Evolutionary conservation across 352 stramenopile species (phyloP).

Genomic region (Globisporangium cederbergense): DNA sequence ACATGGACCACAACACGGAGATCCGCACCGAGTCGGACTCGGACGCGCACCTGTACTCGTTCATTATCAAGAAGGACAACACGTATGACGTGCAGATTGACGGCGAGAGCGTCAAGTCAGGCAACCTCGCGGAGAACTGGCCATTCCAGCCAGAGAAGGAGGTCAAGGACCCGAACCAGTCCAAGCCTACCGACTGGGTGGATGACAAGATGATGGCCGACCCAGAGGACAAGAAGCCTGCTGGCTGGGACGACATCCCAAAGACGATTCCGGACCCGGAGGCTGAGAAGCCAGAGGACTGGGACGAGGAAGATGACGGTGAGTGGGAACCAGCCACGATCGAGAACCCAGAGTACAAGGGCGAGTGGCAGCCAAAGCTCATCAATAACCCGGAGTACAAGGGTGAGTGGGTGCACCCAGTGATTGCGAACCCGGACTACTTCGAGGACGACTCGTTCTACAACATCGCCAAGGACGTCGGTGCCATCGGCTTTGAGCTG

Average conservation of each 20-base stretch:
- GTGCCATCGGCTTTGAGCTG: slow-evolving; percentile 98
- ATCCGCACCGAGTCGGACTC: slow-evolving; percentile 75
- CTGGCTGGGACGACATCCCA: slow-evolving; percentile 95
- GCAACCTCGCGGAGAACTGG: slow-evolving; percentile 93
- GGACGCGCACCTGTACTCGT: slow-evolving; percentile 97
- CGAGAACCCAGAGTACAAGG: slow-evolving; percentile 98
- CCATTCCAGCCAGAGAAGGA: slow-evolving; percentile 94
- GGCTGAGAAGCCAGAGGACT: slow-evolving; percentile 96
- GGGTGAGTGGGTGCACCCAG: slow-evolving; percentile 95
- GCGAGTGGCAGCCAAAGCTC: slow-evolving; percentile 97
- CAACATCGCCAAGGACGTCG: slow-evolving; percentile 94
- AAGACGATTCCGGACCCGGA: slow-evolving; percentile 96
- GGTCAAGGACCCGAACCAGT: slow-evolving; percentile 96
- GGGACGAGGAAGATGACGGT: slow-evolving; percentile 98
- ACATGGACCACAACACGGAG: slow-evolving; percentile 89
- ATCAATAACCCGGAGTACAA: slow-evolving; percentile 99
- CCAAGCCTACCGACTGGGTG: slow-evolving; percentile 98
- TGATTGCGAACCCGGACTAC: slow-evolving; percentile 98
- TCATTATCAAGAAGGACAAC: slow-evolving; percentile 96
- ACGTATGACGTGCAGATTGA: slow-evolving; percentile 97
- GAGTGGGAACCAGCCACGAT: slow-evolving; percentile 96
- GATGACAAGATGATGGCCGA: slow-evolving; percentile 93
- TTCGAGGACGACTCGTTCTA: slow-evolving; percentile 94
- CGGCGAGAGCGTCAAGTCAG: slow-evolving; percentile 91
- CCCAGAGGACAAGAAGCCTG: slow-evolving; percentile 95